These are phyloP conservation scores for Aspergillus cristatus DNA, from an alignment of 495 filamentous ascomycete genomes.

Conservation along the genomic window DNA sequence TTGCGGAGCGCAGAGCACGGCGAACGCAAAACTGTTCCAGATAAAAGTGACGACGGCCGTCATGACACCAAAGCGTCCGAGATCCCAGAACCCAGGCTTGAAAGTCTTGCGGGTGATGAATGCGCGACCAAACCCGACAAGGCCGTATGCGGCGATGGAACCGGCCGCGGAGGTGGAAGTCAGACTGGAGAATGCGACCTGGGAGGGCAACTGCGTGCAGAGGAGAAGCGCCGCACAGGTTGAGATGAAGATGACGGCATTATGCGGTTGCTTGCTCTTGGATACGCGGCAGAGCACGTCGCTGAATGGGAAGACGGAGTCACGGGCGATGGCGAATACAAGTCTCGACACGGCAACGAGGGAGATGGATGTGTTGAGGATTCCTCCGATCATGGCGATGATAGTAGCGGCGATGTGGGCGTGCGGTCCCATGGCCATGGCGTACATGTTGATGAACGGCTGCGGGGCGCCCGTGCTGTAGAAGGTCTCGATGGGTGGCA, in stretches of 20 bases:
- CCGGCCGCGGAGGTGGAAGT: slow-evolving; percentile 27
- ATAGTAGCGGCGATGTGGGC: slow-evolving; percentile 30
- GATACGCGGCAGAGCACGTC: slow-evolving; percentile 23
- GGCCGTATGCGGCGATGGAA: slow-evolving; percentile 27
- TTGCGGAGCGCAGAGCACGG: slow-evolving; percentile 25
- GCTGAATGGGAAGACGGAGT: slow-evolving; percentile 28
- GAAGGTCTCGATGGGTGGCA: slow-evolving; percentile 24
- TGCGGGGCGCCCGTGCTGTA: slow-evolving; percentile 23
- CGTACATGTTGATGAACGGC: slow-evolving; percentile 32
- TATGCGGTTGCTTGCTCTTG: slow-evolving; percentile 26
- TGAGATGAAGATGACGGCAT: slow-evolving; percentile 27
- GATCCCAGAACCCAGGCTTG: slow-evolving; percentile 22
- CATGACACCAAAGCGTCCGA: slow-evolving; percentile 21
- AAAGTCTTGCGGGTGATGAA: slow-evolving; percentile 24
- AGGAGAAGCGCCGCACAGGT: slow-evolving; percentile 22
- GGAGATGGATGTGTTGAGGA: slow-evolving; percentile 30
- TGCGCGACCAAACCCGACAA: slow-evolving; percentile 24
- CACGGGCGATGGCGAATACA: slow-evolving; percentile 30
- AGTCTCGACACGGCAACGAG: slow-evolving; percentile 29
- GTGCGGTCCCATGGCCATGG: slow-evolving; percentile 22
- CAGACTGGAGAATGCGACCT: slow-evolving; percentile 25
- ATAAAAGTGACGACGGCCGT: slow-evolving; percentile 25
- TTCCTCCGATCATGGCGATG: slow-evolving; percentile 23
- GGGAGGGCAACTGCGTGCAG: slow-evolving; percentile 27
- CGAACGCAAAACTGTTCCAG: slow-evolving; percentile 28